Conservation (phyloP, 768 basidiomycete genomes). For the Russula abietina region DNA sequence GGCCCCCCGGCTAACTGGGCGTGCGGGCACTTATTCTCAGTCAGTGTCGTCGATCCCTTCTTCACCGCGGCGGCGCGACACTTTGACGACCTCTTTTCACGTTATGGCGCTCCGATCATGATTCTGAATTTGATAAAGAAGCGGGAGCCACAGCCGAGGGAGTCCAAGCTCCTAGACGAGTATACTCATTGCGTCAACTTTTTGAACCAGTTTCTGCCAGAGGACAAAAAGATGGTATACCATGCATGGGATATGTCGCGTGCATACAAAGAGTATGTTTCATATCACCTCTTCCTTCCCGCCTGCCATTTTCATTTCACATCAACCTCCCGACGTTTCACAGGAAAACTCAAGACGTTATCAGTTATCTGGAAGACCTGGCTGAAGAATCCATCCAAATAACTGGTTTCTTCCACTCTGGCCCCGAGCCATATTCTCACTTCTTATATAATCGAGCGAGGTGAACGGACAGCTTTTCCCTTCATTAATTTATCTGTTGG, state of each 20-base stretch:
- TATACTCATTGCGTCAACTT: conserved; percentile 90
- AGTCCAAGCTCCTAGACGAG: conserved; percentile 84
- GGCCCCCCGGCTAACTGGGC: background rate
- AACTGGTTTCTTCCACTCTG: conserved; percentile 95
- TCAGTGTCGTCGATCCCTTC: conserved; percentile 91
- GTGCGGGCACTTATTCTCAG: conserved; percentile 36
- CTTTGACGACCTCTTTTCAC: conserved; percentile 83
- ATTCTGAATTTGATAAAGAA: conserved; percentile 94
- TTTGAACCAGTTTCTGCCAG: conserved; percentile 91
- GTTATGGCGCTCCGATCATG: conserved; percentile 86
- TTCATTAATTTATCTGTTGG: background rate
- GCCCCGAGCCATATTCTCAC: conserved; percentile 78
- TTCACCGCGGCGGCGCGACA: conserved; percentile 89
- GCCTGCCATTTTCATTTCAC: background rate
- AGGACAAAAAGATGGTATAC: conserved; percentile 81
- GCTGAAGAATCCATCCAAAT: conserved; percentile 89
- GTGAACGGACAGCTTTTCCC: conserved; percentile 28
- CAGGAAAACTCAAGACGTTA: conserved; percentile 93
- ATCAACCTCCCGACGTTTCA: background rate
- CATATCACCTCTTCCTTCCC: conserved; percentile 8
- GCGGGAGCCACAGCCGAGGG: conserved; percentile 69
- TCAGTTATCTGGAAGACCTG: conserved; percentile 88
- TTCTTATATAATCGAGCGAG: conserved; percentile 41
- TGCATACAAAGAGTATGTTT: conserved; percentile 86
- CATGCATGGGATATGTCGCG: conserved; percentile 95